These are phyloP conservation scores for Barnettozyma californica DNA, from an alignment of 805 yeast genomes.

Conservation along the genomic window DNA sequence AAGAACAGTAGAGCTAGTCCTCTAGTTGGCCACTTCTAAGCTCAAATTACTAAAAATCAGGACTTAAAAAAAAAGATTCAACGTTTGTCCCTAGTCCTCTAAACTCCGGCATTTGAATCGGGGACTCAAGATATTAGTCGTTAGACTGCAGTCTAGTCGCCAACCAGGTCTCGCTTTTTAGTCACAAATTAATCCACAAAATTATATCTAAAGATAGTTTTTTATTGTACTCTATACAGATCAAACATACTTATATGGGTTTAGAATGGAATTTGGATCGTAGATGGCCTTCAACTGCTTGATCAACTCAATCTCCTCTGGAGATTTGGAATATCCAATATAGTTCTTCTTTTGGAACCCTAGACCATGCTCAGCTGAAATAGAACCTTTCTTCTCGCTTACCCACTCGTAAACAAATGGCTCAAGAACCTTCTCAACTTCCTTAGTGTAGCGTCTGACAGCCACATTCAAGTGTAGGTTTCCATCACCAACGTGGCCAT, in stretches of 20 bases:
- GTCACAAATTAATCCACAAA: not conserved
- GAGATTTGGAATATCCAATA: conserved; percentile 77
- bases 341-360: conserved; percentile 96
- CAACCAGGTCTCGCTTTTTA: too few species aligned
- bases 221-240: not conserved
- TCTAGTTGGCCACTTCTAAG: too few species aligned
- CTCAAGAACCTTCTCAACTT: conserved; percentile 76
- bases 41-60: too few species aligned
- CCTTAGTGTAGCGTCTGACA: conserved; percentile 74
- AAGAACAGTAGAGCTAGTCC: too few species aligned
- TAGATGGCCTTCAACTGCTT: conserved; percentile 67
- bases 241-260: conserved; percentile 77
- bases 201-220: too few species aligned
- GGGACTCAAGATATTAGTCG: too few species aligned
- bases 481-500: conserved; percentile 98
- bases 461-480: conserved; percentile 91
- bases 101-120: too few species aligned
- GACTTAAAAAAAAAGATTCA: too few species aligned
- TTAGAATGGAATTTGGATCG: conserved; percentile 89
- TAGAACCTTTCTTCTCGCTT: conserved; percentile 64
- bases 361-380: conserved; percentile 95
- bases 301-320: conserved; percentile 66
- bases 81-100: too few species aligned
- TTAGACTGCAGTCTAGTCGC: too few species aligned
- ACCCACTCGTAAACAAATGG: conserved; percentile 96